These are phyloP conservation scores for Ascochyta clinopodiicola DNA, from an alignment of 2,329 filamentous ascomycete genomes.

Conservation along the genomic window DNA sequence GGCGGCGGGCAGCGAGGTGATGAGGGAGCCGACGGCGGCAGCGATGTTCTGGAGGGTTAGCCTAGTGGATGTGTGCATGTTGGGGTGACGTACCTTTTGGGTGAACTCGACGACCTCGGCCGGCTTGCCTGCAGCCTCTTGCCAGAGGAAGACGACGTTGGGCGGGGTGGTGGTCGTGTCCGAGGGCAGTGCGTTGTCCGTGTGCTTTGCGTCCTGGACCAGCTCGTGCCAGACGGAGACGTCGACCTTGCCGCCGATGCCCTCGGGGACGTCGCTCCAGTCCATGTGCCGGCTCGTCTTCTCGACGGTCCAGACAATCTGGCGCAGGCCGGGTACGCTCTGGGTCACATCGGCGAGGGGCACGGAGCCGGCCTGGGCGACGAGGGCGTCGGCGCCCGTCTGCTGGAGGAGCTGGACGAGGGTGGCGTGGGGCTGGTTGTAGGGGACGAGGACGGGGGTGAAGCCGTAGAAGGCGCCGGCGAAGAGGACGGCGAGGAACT, in stretches of 20 bases:
- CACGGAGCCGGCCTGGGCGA: constrained; percentile 86
- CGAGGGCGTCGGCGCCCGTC: constrained; percentile 78
- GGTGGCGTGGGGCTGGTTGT: constrained; percentile 72
- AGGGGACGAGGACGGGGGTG: constrained; percentile 84
- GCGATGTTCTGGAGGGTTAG: constrained; percentile 71
- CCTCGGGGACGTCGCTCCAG: constrained; percentile 87
- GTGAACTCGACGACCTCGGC: constrained; percentile 81
- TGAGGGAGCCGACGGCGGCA: constrained; percentile 81
- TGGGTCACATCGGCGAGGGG: constrained; percentile 77
- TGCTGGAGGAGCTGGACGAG: constrained; percentile 75
- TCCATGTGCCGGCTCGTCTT: constrained; percentile 90
- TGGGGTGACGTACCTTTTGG: constrained; percentile 59
- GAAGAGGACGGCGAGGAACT: constrained; percentile 82
- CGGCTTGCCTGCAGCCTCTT: constrained; percentile 54
- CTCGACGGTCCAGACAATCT: constrained; percentile 92
- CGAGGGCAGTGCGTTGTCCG: constrained; percentile 69
- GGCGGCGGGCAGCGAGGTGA: constrained; percentile 74
- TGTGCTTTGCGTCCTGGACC: constrained; percentile 66
- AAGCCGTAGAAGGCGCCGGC: constrained; percentile 88
- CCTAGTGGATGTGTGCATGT: too few species aligned
- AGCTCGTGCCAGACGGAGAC: constrained; percentile 95
- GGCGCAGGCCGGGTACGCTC: constrained; percentile 71
- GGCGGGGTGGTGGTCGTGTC: constrained; percentile 59
- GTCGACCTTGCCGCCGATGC: constrained; percentile 74
- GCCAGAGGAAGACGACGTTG: constrained; percentile 71